These are phyloP conservation scores for Cudoniella acicularis DNA, from an alignment of 495 filamentous ascomycete species.

Conservation along the genomic window DNA sequence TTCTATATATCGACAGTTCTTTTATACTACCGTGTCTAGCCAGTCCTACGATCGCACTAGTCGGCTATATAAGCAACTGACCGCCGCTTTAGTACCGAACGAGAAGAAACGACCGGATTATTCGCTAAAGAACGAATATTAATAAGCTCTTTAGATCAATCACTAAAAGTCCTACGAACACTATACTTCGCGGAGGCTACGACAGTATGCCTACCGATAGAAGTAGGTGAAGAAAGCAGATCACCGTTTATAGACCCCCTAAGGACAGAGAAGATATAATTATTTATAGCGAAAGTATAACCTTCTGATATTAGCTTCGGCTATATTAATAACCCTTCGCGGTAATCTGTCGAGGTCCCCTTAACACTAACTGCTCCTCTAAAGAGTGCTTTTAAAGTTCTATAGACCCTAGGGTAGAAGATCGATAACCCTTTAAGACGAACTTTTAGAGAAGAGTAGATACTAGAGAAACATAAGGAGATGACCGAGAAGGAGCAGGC, in stretches of 20 bases:
- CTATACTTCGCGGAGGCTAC: constrained; percentile 91
- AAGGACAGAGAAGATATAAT: constrained; percentile 40
- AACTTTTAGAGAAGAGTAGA: constrained; percentile 81
- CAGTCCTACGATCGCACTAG: no score
- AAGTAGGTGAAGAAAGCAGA: constrained; percentile 39
- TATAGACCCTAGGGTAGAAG: constrained; percentile 68
- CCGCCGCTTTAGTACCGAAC: constrained; percentile 5
- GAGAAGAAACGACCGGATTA: constrained; percentile 48
- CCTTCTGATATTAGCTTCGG: constrained; percentile 88
- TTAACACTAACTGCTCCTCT: constrained; percentile 70
- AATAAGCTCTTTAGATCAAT: constrained; percentile 47
- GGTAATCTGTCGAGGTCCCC: constrained; percentile 46
- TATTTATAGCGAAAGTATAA: constrained; percentile 60
- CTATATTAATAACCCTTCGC: constrained; percentile 62
- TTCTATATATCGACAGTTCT: no score
- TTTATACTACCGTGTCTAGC: no score
- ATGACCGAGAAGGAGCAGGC: constrained; percentile 81
- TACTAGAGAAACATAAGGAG: no score
- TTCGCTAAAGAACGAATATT: constrained; percentile 42
- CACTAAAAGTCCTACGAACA: constrained; percentile 66
- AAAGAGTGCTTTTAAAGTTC: constrained; percentile 81
- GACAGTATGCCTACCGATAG: constrained; percentile 79
- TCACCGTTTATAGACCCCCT: constrained; percentile 70
- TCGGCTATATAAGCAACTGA: no score
- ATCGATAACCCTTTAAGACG: constrained; percentile 71